Evolutionary conservation across 345 rosid species (phyloP), one percentile per base, ranked within the genome.

Genomic region (Citrus reticulata): DNA sequence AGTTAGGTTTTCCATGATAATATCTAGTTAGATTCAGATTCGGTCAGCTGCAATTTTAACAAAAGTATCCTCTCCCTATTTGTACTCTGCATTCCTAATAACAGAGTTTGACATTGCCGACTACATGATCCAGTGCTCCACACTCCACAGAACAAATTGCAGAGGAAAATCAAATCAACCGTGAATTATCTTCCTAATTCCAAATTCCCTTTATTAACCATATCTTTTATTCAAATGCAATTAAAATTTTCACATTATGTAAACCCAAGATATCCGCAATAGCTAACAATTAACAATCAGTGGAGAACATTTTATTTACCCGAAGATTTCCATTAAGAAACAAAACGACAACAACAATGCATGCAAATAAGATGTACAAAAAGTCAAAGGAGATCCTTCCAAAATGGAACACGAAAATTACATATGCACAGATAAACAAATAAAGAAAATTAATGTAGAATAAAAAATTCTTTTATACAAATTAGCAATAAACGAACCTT

Each of bases 401-500:
- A 42, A 69, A 77, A 54, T 39, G 62, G 63, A 13, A n/a, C 64
- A 24, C 54, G 58, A 24, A 39, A 17, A 22, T 19, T 34, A 35
- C 49, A 35, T 17, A 24, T 1, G 6, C 25, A 54, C 22, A 17
- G 19, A 65, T 10, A 70, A 58, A 67, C 25, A 30, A 30, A 30
- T 27, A n/a, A 30, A 54, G 24, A 30, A 27, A 69, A 70, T 49
- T 60, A 75, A 11, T 46, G 51, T 46, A 46, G 17, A 46, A 46
- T 46, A 46, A 46, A 46, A 46, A 11, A 46, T 46, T 46, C 13
- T 42, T 42, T 11, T 3, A 42, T 2, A 46, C 14, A 46, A 46
- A 46, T 75, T 54, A 61, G 54, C 0, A 70, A 42, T 4, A 57
- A 2, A 16, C 14, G 68, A 54, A 92, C 98, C 99, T 88, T 82